Evolutionary conservation across 1,139 yeast species (phyloP).

Genomic region (Blastobotrys capitulatus): DNA sequence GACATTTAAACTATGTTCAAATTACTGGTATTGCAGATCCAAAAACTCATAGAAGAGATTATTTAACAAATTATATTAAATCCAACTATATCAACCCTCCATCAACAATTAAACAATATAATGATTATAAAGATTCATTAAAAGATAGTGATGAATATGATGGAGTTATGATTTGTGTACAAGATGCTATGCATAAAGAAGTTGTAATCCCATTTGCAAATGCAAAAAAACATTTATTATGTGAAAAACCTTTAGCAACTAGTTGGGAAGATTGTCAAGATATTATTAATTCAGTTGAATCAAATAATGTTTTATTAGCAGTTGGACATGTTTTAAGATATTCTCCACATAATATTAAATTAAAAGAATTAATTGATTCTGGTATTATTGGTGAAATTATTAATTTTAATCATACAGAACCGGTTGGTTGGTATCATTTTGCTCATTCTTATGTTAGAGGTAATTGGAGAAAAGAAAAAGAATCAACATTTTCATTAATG

Average conservation of each 20-base stretch:
- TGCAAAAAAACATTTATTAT: slow-evolving; percentile 24
- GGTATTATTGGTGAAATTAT: slow-evolving; percentile 26
- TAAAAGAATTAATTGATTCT: slow-evolving; percentile 22
- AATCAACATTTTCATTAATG: slow-evolving; percentile 28
- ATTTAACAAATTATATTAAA: slow-evolving; percentile 9
- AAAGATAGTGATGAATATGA: slow-evolving; percentile 20
- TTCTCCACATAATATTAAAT: slow-evolving; percentile 27
- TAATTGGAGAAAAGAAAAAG: slow-evolving; percentile 24
- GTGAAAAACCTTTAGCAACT: slow-evolving; percentile 30
- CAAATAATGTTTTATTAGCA: slow-evolving; percentile 25
- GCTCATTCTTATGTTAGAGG: slow-evolving; percentile 32
- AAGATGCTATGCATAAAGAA: slow-evolving; percentile 26
- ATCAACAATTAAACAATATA: slow-evolving; percentile 17
- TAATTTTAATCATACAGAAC: slow-evolving; percentile 29
- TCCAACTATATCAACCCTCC: slow-evolving; percentile 4
- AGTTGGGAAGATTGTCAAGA: slow-evolving; percentile 23
- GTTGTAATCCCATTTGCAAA: slow-evolving; percentile 27
- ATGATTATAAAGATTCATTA: slow-evolving; percentile 20
- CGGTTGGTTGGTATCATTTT: slow-evolving; percentile 30
- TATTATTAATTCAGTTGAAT: slow-evolving; percentile 22
- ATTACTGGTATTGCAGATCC: slow-evolving; percentile 26
- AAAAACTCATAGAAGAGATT: slow-evolving; percentile 16
- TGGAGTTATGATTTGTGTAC: slow-evolving; percentile 23
- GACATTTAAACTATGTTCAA: slow-evolving; percentile 18
- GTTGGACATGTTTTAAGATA: slow-evolving; percentile 30